Conservation (phyloP, 768 basidiomycete genomes). For the Sarcomyxa edulis region DNA sequence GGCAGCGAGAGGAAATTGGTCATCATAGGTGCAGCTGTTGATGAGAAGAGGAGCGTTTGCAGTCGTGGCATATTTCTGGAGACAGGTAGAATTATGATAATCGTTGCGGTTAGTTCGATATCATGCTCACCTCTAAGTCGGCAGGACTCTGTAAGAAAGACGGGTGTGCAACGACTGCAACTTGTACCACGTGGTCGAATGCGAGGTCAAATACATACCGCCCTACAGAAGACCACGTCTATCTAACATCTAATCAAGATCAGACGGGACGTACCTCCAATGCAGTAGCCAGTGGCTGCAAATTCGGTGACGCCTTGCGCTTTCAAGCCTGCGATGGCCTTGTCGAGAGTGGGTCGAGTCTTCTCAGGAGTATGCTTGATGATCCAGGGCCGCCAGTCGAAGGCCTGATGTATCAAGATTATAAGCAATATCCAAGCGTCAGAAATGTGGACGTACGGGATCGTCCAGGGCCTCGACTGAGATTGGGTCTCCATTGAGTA, state of each 20-base stretch:
- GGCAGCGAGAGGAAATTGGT: constrained; percentile 41
- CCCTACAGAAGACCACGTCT: constrained; percentile 21
- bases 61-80: constrained; percentile 39
- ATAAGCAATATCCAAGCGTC: neutral
- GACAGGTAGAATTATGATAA: constrained; percentile 25
- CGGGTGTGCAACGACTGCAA: constrained; percentile 50
- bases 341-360: constrained; percentile 22
- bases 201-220: constrained; percentile 50
- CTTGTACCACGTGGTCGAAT: constrained; percentile 46
- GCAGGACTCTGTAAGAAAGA: constrained; percentile 50
- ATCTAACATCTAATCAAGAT: too few species aligned
- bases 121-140: constrained; percentile 51
- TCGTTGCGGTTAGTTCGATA: constrained; percentile 21
- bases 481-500: constrained; percentile 8
- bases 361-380: constrained; percentile 13
- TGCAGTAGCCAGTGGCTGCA: constrained; percentile 26
- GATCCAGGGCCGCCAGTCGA: constrained; percentile 21
- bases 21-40: constrained; percentile 56
- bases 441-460: neutral
- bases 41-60: constrained; percentile 59
- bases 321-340: constrained; percentile 22
- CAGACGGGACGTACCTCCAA: constrained; percentile 13
- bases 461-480: constrained; percentile 6
- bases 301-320: constrained; percentile 25
- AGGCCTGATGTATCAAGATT: too few species aligned